Evolutionary conservation across 768 basidiomycete species (phyloP).

Genomic region (Fomitopsis pulvina): DNA sequence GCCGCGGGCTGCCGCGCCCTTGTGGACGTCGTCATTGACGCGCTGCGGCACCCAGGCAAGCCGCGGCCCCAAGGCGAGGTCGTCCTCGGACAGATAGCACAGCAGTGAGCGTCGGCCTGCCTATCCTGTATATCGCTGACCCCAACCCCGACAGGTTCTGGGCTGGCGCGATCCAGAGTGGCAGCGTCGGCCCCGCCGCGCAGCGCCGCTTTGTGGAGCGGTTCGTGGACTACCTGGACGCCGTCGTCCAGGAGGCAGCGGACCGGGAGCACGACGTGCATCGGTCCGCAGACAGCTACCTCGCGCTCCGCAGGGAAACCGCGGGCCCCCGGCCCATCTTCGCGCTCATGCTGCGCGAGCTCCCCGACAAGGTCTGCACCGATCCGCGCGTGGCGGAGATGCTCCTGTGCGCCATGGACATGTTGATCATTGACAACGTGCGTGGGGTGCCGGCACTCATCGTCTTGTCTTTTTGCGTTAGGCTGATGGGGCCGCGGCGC

Average conservation of each 20-base stretch:
- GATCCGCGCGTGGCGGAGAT: slow-evolving; percentile 46
- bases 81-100: slow-evolving; percentile 15
- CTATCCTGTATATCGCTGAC: not conserved
- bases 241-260: slow-evolving; percentile 19
- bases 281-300: slow-evolving; percentile 16
- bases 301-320: slow-evolving; percentile 18
- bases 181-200: slow-evolving; percentile 1
- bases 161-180: slow-evolving; percentile 4
- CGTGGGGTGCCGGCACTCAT: too few relatives aligned
- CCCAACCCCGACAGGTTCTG: slow-evolving; percentile 9
- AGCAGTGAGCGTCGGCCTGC: slow-evolving; percentile 14
- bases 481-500: not conserved
- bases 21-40: slow-evolving; percentile 17
- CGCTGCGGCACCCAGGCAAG: slow-evolving; percentile 16
- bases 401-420: slow-evolving; percentile 1
- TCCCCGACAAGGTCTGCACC: slow-evolving; percentile 51
- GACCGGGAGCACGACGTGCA: slow-evolving; percentile 12
- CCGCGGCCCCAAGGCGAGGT: slow-evolving; percentile 17
- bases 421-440: slow-evolving; percentile 60
- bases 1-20: slow-evolving; percentile 8
- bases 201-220: slow-evolving; percentile 14
- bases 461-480: not conserved
- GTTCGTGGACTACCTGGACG: slow-evolving; percentile 14
- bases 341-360: slow-evolving; percentile 32
- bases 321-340: slow-evolving; percentile 19